Conservation (phyloP, 192 early-diverging fungal species). For the Endogone sp. region DNA sequence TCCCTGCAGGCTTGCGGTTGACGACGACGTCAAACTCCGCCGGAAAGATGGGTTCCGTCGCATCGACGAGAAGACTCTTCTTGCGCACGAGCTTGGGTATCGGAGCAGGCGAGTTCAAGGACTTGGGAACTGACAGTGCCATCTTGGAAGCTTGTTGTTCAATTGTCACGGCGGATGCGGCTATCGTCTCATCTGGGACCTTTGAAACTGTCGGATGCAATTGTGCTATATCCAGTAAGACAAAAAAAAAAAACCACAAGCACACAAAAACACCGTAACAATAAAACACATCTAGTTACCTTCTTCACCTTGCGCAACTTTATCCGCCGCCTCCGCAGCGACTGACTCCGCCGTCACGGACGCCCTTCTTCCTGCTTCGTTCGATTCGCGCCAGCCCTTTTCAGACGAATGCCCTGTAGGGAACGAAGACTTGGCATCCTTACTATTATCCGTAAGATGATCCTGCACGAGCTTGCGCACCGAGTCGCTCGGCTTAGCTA, state of each 20-base stretch:
- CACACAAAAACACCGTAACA: neutral
- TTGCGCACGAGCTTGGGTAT: neutral
- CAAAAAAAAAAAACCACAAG: neutral
- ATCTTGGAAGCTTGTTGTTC: neutral
- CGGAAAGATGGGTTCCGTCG: neutral
- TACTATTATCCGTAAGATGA: no score
- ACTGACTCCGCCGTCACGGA: neutral
- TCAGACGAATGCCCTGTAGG: neutral
- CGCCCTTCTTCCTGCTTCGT: neutral
- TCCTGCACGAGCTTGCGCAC: no score
- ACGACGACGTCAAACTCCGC: neutral
- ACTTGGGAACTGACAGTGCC: neutral
- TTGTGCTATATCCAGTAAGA: neutral
- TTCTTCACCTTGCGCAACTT: neutral
- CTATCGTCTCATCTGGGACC: neutral
- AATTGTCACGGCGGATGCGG: neutral
- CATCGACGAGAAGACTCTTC: neutral
- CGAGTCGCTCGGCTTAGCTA: no score
- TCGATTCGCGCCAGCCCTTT: neutral
- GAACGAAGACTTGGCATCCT: neutral
- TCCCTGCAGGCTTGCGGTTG: neutral
- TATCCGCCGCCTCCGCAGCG: neutral
- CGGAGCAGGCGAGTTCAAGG: neutral
- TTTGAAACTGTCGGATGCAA: neutral
- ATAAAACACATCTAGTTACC: neutral